Percentiles rank a stretch among this genome's conserved stretches.
These are phyloP conservation scores for Rosa chinensis DNA, from an alignment of 306 rosid species.

Conservation along the genomic window DNA sequence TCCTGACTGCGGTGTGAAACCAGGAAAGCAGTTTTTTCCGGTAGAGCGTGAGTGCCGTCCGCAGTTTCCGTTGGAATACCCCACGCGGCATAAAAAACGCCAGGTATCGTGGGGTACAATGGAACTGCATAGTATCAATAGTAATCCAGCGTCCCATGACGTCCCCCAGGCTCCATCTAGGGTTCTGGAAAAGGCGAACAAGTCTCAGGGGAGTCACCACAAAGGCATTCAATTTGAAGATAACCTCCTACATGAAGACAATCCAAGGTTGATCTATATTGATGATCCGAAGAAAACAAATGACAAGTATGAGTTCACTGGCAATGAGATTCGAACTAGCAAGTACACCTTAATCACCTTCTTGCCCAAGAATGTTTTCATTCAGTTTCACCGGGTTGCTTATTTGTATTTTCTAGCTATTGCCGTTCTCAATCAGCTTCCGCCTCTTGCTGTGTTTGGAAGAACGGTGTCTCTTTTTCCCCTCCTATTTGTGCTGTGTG, in stretches of 20 bases:
- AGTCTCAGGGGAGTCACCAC: slow-evolving; percentile 56
- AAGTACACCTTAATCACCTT: slow-evolving; percentile 81
- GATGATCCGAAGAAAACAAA: slow-evolving; percentile 77
- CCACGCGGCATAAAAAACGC: slow-evolving; percentile 47
- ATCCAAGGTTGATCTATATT: slow-evolving; percentile 74
- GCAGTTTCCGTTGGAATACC: slow-evolving; percentile 61
- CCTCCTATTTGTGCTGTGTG: slow-evolving; percentile 77
- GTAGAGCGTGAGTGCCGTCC: slow-evolving; percentile 29
- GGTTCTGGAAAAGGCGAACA: slow-evolving; percentile 48
- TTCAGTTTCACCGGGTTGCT: slow-evolving; percentile 94
- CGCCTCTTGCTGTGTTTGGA: slow-evolving; percentile 94
- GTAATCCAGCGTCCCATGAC: slow-evolving; percentile 42
- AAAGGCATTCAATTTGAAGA: slow-evolving; percentile 70
- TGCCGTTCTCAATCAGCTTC: slow-evolving; percentile 97
- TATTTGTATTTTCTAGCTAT: slow-evolving; percentile 91
- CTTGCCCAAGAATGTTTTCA: slow-evolving; percentile 85
- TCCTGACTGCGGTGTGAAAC: slow-evolving; percentile 30
- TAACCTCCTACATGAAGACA: slow-evolving; percentile 45
- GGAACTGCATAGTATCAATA: slow-evolving; percentile 55
- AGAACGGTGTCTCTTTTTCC: slow-evolving; percentile 90
- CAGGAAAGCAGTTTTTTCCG: slow-evolving; percentile 21
- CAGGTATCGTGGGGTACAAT: slow-evolving; percentile 63
- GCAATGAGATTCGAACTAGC: slow-evolving; percentile 86
- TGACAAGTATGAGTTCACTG: slow-evolving; percentile 85
- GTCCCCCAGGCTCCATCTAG: slow-evolving; percentile 36